Evolutionary conservation across 257 asterid genomes (phyloP), one percentile per base, ranked within the genome.

Genomic region (Fraxinus anomala): DNA sequence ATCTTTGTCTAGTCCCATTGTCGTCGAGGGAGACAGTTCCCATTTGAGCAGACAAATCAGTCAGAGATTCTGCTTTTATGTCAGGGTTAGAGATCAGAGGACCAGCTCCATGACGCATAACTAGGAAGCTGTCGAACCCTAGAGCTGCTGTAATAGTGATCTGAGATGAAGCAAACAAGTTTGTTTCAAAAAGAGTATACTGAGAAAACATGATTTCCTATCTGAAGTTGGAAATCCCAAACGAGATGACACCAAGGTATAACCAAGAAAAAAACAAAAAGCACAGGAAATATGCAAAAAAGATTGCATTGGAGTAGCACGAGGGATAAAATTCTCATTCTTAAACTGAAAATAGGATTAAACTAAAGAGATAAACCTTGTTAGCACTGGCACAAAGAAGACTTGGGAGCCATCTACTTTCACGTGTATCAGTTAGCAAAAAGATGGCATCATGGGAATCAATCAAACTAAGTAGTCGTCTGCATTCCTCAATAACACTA

Each of bases 391-490:
- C 94, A 70, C 92, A 86, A 78, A 96, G 87, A 80, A 96, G 97
- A 82, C 90, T 93, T 26, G 99, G 99, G 26, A 96, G 95, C 99
- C 99, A 96, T 79, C 99, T 89, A 83, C 99, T 96, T 87, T 96
- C 99, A 21, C 98, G 89, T 37, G 99, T 96, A 85, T 96, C 99
- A 68, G 99, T 96, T 59, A 93, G 82, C 87, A 96, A 85, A 83
- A 96, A 96, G 68, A 93, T 76, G 12, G 81, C 96, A 87, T 96
- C 98, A 83, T 96, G 97, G 36, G 97, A 87, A 71, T 90, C 88
- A 49, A 96, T 86, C 87, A 96, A 83, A 79, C 86, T 89, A 39
- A 80, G 88, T 80, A 96, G 85, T 73, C 79, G 87, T 78, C 69
- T 82, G 84, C 98, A 92, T 76, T 91, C 98, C 75, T 88, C 91